Base-by-base conservation (phyloP, 2,329 filamentous ascomycete species). In the Alternaria ventricosa region DNA sequence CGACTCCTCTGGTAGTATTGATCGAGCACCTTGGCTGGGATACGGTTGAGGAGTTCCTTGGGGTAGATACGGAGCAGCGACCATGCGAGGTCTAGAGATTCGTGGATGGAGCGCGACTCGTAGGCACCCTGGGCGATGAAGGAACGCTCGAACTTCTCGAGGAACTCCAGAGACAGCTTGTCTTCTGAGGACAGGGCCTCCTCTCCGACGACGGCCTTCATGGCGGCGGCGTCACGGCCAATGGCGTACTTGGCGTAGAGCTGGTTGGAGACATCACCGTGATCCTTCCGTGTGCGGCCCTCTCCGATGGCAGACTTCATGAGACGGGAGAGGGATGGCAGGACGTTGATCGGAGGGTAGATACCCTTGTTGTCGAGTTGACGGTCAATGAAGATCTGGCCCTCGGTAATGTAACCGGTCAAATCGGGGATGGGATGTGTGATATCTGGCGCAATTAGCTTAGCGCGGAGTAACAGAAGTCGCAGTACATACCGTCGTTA, bases 291-390 rank as follows among this genome's bases (percentile, higher is more conserved):
- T 25, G 96, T 99, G 87, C 94, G 95, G 70, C 93, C 93, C 84
- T 98, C 94, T 75, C 96, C 96, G 78, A 99, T 99, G 81, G 96
- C 96, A 77, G 96, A 99, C 84, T 99, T 99, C 96, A 99, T 99
- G 79, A 99, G 91, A 89, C 96, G 96, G 23, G 96, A 99, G 43
- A 99, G 91, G 51, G 96, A 99, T 23, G 96, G 96, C 66, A 99
- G 86, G 69, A 99, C 96, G 85, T 99, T 99, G 86, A 99, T 99
- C 20, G 96, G 96, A 57, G 96, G 96, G 86, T 97, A 97, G 84
- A 99, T 90, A 84, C 94, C 95, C 86, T 96, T 96, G 88, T 99
- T 99, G 87, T 94, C 82, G 57, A 99, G 87, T 78, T 92, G 90
- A 84, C 95, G 93, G 82, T 99, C 96, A 77, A 99, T 88, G 84